These are phyloP conservation scores for Trypanosoma theileri DNA, from an alignment of 208 protist genomes.

Conservation along the genomic window DNA sequence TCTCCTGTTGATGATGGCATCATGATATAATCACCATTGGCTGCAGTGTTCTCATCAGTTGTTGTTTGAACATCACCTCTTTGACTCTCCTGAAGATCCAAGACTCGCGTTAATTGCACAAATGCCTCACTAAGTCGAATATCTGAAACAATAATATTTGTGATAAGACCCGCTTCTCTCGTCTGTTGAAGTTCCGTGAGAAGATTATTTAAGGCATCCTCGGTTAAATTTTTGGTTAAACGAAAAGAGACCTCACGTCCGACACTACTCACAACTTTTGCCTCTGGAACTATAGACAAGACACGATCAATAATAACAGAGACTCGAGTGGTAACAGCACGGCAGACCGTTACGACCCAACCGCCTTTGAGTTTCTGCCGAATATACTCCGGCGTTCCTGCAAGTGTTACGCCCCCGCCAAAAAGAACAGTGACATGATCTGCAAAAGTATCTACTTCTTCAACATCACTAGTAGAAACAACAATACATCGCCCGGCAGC, in stretches of 20 bases:
- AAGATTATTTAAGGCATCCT: constrained; percentile 1
- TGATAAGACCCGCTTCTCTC: constrained; percentile 6
- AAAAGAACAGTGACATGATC: constrained; percentile 64
- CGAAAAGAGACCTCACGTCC: constrained; percentile 26
- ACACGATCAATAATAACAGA: constrained; percentile 11
- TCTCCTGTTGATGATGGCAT: too few species aligned
- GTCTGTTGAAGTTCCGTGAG: constrained; percentile 13
- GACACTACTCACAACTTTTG: constrained; percentile 18
- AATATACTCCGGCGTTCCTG: constrained; percentile 44
- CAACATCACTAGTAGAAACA: constrained; percentile 67
- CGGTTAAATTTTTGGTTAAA: background rate
- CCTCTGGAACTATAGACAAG: constrained; percentile 2
- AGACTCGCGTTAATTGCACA: constrained; percentile 9
- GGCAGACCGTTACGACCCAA: constrained; percentile 23
- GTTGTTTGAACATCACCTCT: too few species aligned
- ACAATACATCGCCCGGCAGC: constrained; percentile 38
- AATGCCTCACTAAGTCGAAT: constrained; percentile 21
- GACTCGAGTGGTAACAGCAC: background rate
- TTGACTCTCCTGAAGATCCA: constrained; percentile 1
- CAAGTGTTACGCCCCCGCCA: constrained; percentile 19
- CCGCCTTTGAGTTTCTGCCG: constrained; percentile 29
- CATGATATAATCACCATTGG: background rate
- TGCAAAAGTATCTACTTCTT: constrained; percentile 55
- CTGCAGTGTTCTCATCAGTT: background rate
- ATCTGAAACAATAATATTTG: constrained; percentile 32